Percentiles rank a stretch among this genome's conserved stretches.
Conservation (phyloP, 768 basidiomycete genomes). For the Agrocybe pediades region DNA sequence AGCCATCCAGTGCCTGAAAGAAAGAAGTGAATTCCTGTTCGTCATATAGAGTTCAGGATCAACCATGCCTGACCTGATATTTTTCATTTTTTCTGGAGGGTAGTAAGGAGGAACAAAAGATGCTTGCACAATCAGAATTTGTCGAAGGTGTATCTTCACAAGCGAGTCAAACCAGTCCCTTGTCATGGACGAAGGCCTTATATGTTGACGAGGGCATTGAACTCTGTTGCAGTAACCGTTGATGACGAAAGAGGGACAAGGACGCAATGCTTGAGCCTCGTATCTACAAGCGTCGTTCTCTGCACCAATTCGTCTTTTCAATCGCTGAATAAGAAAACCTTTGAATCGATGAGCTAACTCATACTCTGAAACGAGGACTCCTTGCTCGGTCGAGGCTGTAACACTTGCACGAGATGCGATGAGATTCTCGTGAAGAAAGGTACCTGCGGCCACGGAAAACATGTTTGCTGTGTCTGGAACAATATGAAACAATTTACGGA, state of each 20-base stretch:
- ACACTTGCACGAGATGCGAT: background rate
- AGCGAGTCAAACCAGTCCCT: conserved; percentile 19
- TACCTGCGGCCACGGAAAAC: conserved; percentile 28
- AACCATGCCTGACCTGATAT: conserved; percentile 23
- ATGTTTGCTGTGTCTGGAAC: conserved; percentile 26
- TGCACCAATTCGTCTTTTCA: conserved; percentile 4
- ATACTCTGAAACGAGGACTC: conserved; percentile 12
- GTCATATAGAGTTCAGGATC: background rate
- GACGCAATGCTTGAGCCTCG: conserved; percentile 14
- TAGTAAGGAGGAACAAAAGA: background rate
- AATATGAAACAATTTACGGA: conserved; percentile 40
- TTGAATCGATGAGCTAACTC: conserved; percentile 12
- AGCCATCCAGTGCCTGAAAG: conserved; percentile 42
- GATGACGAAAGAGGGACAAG: conserved; percentile 17
- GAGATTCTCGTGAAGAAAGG: conserved; percentile 27
- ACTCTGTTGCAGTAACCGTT: conserved; percentile 15
- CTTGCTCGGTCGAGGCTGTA: conserved; percentile 11
- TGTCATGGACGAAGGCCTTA: conserved; percentile 6
- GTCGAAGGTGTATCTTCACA: conserved; percentile 21
- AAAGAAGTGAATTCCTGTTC: background rate
- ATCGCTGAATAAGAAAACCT: conserved; percentile 11
- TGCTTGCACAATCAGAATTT: conserved; percentile 18
- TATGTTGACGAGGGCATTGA: conserved; percentile 19
- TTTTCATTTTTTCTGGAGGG: conserved; percentile 5
- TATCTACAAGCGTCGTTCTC: conserved; percentile 14